Base-by-base conservation (phyloP, 768 basidiomycete species). In the Psilocybe cyanescens region DNA sequence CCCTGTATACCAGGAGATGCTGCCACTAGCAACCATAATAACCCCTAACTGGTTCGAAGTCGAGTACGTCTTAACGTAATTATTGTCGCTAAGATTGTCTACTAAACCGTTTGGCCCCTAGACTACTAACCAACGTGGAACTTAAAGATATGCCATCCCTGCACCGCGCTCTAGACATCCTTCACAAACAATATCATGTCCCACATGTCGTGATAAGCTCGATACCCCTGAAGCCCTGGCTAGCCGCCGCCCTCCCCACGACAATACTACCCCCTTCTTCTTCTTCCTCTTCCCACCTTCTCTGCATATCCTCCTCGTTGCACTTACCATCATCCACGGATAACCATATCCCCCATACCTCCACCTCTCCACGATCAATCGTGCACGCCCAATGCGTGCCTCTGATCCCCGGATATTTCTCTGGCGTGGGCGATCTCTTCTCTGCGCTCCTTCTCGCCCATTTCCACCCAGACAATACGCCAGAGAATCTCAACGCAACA, bases 21-120 rank as follows among this genome's bases (percentile, higher is more conserved):
- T 97, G 1, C 80, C 86, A n/a, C 76, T 87, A n/a, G 90, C 97
- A 2, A 92, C 92, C 0, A 88, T 98, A 51, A 98, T 98, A 65
- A 95, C 97, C 0, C 97, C 97, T 0, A 99, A 99, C 71, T 97
- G 95, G 86, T 99, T 95, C 68, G 97, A 99, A 79, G 92, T 91
- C 63, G 97, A 99, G 95, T 96, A 71, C 73, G 88, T 74, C 41
- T 44, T 8, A 24, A 24, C 24, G 41, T 14, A n/a, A 44, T 44
- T 44, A 44, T 44, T 8, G 2, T 44, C 41, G 4, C 14, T 12
- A 12, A 44, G 11, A 44, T 44, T 5, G 11, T 16, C n/a, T 44
- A 44, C 33, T 35, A 11, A 24, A 35, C 3, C 33, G 59, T 45
- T 59, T 29, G 31, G 17, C 39, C 31, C 55, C 24, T 64, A 98